Base-by-base conservation (phyloP, 805 yeast species). In the Grigorovia yakushimaensis region DNA sequence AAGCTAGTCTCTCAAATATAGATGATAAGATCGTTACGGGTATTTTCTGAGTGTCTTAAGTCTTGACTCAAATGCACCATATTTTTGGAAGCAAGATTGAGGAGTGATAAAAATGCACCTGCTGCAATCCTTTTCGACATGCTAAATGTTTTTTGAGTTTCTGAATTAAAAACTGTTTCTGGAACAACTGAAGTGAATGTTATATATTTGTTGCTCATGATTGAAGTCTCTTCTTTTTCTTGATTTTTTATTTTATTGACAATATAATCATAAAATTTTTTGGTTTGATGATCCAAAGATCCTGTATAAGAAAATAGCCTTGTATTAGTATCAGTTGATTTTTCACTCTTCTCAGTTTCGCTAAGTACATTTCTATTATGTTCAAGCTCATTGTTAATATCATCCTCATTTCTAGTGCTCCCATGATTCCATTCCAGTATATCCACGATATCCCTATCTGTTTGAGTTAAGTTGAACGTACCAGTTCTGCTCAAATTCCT, bases 141-240 rank as follows among this genome's bases (percentile, higher is more conserved):
- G 8, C 22, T 8, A 9, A 35, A 20, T 1, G 20, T 39, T 7
- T 24, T 21, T 5, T 22, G 42, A 2, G 36, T 7, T 11, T 38
- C 51, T 13, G 21, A 42, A 3, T 46, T 44, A 18, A 47, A 45
- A n/a, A 54, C 20, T 6, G 36, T 44, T 23, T 62, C 58, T 15
- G 68, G 68, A 7, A 64, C 57, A 11, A 62, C 42, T 39, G 55
- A 60, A 44, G 57, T 63, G 45, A 62, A 59, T 11, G 56, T 37
- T 8, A 64, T 22, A 24, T 56, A 55, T 41, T 44, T 57, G 9
- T 43, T 33, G n/a, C 4, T 8, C 20, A 15, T 36, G 6, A 13
- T 7, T 13, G 6, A 27, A 39, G 43, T 46, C 1, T 56, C 43
- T 35, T 51, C 35, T 17, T 44, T 21, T 23, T 20, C 42, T 23